Evolutionary conservation across 495 filamentous ascomycete species (phyloP).

Genomic region (Penicillium maclennaniae): DNA sequence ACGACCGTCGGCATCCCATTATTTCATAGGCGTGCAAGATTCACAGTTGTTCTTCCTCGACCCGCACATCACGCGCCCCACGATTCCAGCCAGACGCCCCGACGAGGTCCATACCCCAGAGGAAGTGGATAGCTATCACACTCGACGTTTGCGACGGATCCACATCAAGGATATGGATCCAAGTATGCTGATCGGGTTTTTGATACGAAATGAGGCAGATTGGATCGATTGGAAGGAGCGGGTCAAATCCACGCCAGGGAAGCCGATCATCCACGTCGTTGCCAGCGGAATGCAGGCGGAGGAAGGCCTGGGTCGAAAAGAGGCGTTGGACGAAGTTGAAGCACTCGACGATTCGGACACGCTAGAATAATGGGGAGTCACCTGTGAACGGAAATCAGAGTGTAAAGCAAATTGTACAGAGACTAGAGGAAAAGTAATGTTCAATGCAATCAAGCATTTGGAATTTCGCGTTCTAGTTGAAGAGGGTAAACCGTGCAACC

Average conservation of each 20-base stretch:
- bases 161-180: conserved; percentile 94
- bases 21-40: conserved; percentile 94
- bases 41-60: conserved; percentile 91
- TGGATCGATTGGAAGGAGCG: conserved; percentile 77
- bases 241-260: conserved; percentile 66
- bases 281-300: conserved; percentile 58
- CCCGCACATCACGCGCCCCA: conserved; percentile 75
- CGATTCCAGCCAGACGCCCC: conserved; percentile 54
- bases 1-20: conserved; percentile 90
- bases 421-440: conserved; percentile 11
- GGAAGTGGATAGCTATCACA: conserved; percentile 83
- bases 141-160: conserved; percentile 73
- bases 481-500: conserved; percentile 34
- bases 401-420: background rate
- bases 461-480: conserved; percentile 45
- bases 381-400: background rate
- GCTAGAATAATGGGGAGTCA: conserved; percentile 14
- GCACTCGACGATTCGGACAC: conserved; percentile 70
- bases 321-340: conserved; percentile 87
- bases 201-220: conserved; percentile 77
- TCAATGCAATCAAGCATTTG: conserved; percentile 53
- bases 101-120: conserved; percentile 56
- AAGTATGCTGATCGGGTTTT: conserved; percentile 96
- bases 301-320: conserved; percentile 54
- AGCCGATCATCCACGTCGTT: conserved; percentile 75